Percentiles rank a stretch among this genome's conserved stretches.
These are phyloP conservation scores for Skeletonema menzelii DNA, from an alignment of 108 stramenopile genomes.

Conservation along the genomic window DNA sequence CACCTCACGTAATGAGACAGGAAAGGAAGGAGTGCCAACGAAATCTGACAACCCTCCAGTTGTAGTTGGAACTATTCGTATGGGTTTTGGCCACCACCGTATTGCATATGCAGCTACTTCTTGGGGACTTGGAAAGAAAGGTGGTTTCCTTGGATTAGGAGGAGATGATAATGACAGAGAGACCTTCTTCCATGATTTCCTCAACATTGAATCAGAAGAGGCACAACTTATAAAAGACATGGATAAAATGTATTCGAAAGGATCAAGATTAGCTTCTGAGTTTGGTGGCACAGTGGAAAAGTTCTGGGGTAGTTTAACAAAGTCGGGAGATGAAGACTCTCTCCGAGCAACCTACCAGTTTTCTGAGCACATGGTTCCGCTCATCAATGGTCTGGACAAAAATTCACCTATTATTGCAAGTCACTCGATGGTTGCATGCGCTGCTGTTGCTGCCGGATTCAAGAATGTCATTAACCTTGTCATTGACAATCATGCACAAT, in stretches of 20 bases:
- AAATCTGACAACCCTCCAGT: conserved; percentile 54
- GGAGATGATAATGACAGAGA: conserved; percentile 20
- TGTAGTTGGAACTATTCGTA: conserved; percentile 90
- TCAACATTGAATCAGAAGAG: conserved; percentile 87
- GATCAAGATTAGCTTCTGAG: conserved; percentile 81
- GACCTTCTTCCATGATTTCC: conserved; percentile 89
- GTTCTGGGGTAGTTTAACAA: conserved; percentile 78
- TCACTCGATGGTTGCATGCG: conserved; percentile 83
- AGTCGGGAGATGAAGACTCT: conserved; percentile 85
- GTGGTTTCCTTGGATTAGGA: conserved; percentile 1
- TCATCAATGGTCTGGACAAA: conserved; percentile 73
- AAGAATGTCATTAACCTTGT: conserved; percentile 90
- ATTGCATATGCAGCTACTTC: conserved; percentile 87
- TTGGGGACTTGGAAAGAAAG: conserved; percentile 67
- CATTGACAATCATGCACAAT: conserved; percentile 93
- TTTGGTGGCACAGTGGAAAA: conserved; percentile 79
- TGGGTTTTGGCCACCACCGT: conserved; percentile 96
- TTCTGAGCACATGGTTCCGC: conserved; percentile 78
- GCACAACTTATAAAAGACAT: conserved; percentile 78
- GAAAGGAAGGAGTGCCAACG: conserved; percentile 10
- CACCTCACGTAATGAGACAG: conserved; percentile 35
- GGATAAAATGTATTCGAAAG: conserved; percentile 81
- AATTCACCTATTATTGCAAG: conserved; percentile 88
- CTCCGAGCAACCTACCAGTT: conserved; percentile 80
- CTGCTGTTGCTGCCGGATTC: conserved; percentile 86